These are phyloP conservation scores for Dendrocalamus latiflorus DNA, from an alignment of 202 grass and related monocot genomes.

Conservation along the genomic window DNA sequence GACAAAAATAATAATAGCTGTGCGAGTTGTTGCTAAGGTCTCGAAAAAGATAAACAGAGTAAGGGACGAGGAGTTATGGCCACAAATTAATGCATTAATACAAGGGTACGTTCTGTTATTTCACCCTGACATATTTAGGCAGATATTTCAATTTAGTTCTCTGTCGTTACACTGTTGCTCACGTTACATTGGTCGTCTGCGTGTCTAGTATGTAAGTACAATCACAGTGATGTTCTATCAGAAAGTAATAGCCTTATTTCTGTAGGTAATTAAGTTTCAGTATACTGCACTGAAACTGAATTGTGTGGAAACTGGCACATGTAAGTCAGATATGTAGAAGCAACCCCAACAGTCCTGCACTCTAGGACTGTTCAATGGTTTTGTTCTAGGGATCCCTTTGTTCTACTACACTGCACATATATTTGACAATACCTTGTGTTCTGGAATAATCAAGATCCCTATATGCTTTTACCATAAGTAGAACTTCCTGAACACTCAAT, in stretches of 20 bases:
- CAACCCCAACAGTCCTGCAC: not conserved
- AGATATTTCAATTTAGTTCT: conserved; percentile 1
- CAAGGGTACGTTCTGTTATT: conserved; percentile 59
- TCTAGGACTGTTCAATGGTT: not conserved
- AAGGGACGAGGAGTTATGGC: conserved; percentile 82
- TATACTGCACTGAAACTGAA: not conserved
- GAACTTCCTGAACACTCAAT: not conserved
- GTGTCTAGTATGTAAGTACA: not conserved
- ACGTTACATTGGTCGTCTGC: not conserved
- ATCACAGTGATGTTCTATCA: not conserved
- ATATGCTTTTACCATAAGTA: not conserved
- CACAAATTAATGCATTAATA: conserved; percentile 60
- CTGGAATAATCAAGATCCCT: not conserved
- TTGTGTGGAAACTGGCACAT: not conserved
- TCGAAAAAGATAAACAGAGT: conserved; percentile 80
- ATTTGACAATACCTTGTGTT: not conserved
- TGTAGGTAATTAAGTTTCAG: not conserved
- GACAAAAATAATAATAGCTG: conserved; percentile 63
- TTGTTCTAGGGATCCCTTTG: not conserved
- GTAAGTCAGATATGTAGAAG: not conserved
- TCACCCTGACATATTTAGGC: not conserved
- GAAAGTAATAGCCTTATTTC: not conserved
- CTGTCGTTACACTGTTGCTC: not conserved
- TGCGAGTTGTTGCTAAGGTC: conserved; percentile 60
- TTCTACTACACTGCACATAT: not conserved